Base-by-base conservation (phyloP, 805 yeast genomes). In the Metschnikowia noctiluminum region DNA sequence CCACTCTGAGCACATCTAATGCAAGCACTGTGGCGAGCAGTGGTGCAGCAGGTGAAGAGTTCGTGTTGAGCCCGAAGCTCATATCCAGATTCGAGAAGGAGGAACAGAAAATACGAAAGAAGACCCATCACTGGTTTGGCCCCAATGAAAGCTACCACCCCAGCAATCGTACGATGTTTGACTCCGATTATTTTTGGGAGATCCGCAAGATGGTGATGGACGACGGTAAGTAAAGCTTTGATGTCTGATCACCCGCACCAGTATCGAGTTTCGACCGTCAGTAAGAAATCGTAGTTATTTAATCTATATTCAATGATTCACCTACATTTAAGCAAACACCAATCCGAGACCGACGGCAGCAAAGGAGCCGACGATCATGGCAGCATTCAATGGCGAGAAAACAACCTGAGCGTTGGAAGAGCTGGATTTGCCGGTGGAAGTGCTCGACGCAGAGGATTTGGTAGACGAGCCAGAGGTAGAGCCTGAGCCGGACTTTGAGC, bases 171-270 rank as follows among this genome's bases (percentile, higher is more conserved):
- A 10, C 35, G 30, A 32, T 48, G n/a, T 57, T 61, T 44, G 63
- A 57, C 38, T 52, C 45, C 26, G 73, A 70, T 40, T 63, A 64
- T 49, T 69, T 61, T 50, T 72, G 77, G 76, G 77, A 73, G 43
- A 71, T 73, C 38, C 58, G 77, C 41, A 71, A 69, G 53, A 63
- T 73, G 70, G 74, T 73, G 28, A 64, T 71, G 50, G 76, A 36
- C 44, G 62, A 62, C 35, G 62, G 55, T 31, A 35, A 38, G 40
- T 34, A 48, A 28, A 35, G 10, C 21, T n/a, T 28, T 13, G 27
- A 11, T 39, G 13, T 8, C 26, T 21, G 16, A 16, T 27, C 31
- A 38, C 32, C 9, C 7, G n/a, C n/a, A n/a, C n/a, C n/a, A n/a
- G n/a, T n/a, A n/a, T n/a, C n/a, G n/a, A n/a, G n/a, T n/a, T 5